Evolutionary conservation across 345 rosid genomes (phyloP), one percentile per base, ranked within the genome.

Genomic region (Microcos paniculata): DNA sequence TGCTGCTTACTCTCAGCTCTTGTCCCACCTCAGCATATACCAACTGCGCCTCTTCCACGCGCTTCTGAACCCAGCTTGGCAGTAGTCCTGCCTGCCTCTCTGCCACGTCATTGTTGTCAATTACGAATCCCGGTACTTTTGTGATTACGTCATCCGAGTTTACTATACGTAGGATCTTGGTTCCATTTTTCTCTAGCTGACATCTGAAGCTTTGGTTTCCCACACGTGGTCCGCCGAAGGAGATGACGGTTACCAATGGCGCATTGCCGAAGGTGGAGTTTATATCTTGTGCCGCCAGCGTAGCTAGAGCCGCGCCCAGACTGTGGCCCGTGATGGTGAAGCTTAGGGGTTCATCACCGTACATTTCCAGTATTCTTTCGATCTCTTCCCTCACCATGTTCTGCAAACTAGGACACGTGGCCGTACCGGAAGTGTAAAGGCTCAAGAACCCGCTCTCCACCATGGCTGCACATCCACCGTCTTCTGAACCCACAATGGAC

Each of bases 221-320:
- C 1, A 90, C 91, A 30, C 91, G 90, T 0, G 94, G 94, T 12
- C 94, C 91, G 0, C 90, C 94, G 52, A 90, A 90, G 0, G 92
- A 90, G 30, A 90, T 58, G 31, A 90, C 94, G 0, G 94, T 90
- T 35, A 84, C 90, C 61, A 84, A 77, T 8, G 89, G 88, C 7
- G 80, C 78, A 2, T 73, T 51, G 19, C 31, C 21, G 59, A 88
- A 79, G 0, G 72, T 78, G 2, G 85, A 74, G 56, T 83, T 85
- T 70, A 90, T 81, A 61, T 90, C 89, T 40, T 85, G 81, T 0
- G 94, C 92, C 0, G 89, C 80, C 2, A 90, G 81, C 1, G 83
- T 87, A 0, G 94, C 94, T 0, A 90, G 83, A 0, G 94, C 94
- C 0, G 94, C 92, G 0, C 94, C 94, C 3, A 90, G 84, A 62